Conservation (phyloP, 2,329 filamentous ascomycete species). For the Aspergillus cejpii region DNA sequence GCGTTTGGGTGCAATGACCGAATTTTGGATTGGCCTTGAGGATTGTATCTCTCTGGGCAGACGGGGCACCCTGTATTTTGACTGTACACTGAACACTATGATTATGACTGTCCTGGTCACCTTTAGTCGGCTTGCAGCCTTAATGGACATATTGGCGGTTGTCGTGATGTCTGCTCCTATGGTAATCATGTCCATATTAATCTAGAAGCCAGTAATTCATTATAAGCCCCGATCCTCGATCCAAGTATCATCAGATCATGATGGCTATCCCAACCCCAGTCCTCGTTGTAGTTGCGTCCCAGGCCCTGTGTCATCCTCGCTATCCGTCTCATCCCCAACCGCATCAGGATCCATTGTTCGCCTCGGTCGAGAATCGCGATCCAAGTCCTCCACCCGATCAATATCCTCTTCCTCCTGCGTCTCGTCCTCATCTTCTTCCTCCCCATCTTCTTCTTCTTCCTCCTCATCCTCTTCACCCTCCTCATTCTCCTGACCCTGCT, state of each 20-base stretch:
- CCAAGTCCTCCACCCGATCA: constrained; percentile 35
- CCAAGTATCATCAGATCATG: too few species aligned
- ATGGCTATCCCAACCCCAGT: constrained; percentile 22
- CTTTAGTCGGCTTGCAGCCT: too few species aligned
- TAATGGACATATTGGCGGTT: not conserved
- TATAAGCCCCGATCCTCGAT: not conserved
- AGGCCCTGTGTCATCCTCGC: constrained; percentile 26
- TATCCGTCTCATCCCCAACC: constrained; percentile 27
- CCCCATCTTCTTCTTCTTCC: constrained; percentile 16
- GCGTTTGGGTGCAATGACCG: constrained; percentile 13
- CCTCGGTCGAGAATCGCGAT: constrained; percentile 22
- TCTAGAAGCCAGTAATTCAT: too few species aligned
- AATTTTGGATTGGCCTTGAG: too few species aligned
- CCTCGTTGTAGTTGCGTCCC: constrained; percentile 28
- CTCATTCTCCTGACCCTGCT: constrained; percentile 19
- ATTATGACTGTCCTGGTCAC: too few species aligned
- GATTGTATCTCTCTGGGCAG: too few species aligned
- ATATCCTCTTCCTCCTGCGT: constrained; percentile 29
- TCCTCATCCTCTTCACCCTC: constrained; percentile 24
- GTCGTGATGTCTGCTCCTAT: not conserved
- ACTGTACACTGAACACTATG: not conserved
- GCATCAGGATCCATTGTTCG: constrained; percentile 29
- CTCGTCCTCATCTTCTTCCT: constrained; percentile 20
- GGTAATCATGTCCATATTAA: too few species aligned
- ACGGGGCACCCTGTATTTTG: not conserved